Base-by-base conservation (phyloP, 805 yeast species). In the Myxozyma geophila region DNA sequence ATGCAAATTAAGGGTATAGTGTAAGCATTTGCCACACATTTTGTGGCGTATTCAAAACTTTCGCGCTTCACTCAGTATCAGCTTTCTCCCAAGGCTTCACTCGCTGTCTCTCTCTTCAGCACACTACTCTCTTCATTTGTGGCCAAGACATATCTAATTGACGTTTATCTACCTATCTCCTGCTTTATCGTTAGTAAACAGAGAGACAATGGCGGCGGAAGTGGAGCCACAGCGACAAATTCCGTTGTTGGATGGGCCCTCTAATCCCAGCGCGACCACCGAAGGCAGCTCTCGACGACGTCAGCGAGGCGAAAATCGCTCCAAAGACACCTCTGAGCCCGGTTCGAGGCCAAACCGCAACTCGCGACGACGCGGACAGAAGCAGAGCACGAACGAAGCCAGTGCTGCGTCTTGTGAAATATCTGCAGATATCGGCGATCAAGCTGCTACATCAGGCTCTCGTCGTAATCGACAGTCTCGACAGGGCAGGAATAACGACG, bases 151-250 rank as follows among this genome's bases (percentile, higher is more conserved):
- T 4, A 13, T 39, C n/a, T n/a, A 43, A 43, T 19, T 13, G 17
- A 10, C 13, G 36, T n/a, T 8, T 36, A 28, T 28, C 5, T 28
- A 5, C 28, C 28, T 28, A 28, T 28, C 2, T 28, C 28, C 28
- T 28, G 28, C 5, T 28, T 28, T 28, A 5, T 28, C 28, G 28
- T 28, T 28, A 28, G 28, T 28, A 28, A 3, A 28, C 28, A 28
- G n/a, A 10, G 19, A 17, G 12, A 40, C 15, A 13, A 53, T 53
- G 56, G 48, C 56, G 53, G 60, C 60, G 47, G 60, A 56, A 41
- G 60, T 56, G 36, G 54, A 54, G 15, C 28, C 50, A n/a, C 50
- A 28, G 41, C 49, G 58, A 15, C 58, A 53, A 17, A 13, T 53
- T 10, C 56, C 56, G 12, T 6, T 17, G 23, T 21, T 39, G 9